Conservation (phyloP, 2,329 filamentous ascomycete species). For the Aureobasidium lini region DNA sequence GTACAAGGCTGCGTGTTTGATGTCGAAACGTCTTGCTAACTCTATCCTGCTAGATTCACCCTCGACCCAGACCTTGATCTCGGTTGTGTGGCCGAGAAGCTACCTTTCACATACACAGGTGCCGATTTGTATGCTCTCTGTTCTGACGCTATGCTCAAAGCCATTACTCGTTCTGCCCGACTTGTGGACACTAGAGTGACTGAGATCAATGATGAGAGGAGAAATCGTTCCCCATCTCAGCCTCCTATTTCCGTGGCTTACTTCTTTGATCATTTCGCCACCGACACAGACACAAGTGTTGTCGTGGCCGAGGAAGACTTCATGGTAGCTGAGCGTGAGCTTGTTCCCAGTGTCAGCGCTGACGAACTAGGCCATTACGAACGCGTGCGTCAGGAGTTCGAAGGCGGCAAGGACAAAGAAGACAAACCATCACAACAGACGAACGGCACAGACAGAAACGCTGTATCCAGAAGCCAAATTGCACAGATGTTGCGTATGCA, state of each 20-base stretch:
- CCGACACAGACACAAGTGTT: slow-evolving; percentile 73
- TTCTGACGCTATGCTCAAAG: slow-evolving; percentile 98
- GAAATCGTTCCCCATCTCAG: slow-evolving; percentile 25
- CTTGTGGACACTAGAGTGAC: slow-evolving; percentile 78
- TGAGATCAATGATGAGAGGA: slow-evolving; percentile 50
- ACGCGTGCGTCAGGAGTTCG: slow-evolving; percentile 72
- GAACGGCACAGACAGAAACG: background rate
- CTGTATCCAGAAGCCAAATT: slow-evolving; percentile 5
- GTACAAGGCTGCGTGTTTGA: slow-evolving; percentile 28
- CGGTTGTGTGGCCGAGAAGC: slow-evolving; percentile 59
- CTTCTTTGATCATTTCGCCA: slow-evolving; percentile 91
- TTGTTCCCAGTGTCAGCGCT: slow-evolving; percentile 87
- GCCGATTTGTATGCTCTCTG: slow-evolving; percentile 96
- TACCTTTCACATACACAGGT: slow-evolving; percentile 95
- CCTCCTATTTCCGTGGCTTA: slow-evolving; percentile 71
- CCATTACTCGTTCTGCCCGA: slow-evolving; percentile 82
- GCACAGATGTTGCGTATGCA: slow-evolving; percentile 15
- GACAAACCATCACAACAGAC: slow-evolving; percentile 21
- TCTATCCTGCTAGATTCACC: slow-evolving; percentile 58
- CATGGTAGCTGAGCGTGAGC: slow-evolving; percentile 66
- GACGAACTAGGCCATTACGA: slow-evolving; percentile 92
- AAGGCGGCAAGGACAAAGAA: slow-evolving; percentile 50
- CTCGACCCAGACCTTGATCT: slow-evolving; percentile 75
- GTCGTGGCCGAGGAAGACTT: slow-evolving; percentile 89
- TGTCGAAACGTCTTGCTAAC: background rate